Evolutionary conservation across 2,329 filamentous ascomycete species (phyloP).

Genomic region (Trichophyton simii): DNA sequence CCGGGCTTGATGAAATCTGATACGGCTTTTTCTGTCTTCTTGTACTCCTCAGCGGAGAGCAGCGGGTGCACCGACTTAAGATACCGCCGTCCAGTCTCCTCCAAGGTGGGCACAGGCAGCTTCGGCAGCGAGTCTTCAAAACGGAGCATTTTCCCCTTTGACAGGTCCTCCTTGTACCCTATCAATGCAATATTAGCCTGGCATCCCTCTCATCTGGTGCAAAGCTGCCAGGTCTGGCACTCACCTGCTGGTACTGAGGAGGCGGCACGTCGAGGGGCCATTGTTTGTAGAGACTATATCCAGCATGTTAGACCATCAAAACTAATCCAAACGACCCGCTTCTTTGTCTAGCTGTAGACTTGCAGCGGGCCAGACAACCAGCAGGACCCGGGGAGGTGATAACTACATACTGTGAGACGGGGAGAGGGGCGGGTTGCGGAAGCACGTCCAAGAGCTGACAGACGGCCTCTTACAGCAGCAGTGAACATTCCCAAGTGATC

Average conservation of each 20-base stretch:
- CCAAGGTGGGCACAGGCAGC: slow-evolving; percentile 50
- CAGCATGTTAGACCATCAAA: background rate
- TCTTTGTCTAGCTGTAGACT: background rate
- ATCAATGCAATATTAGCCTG: slow-evolving; percentile 7
- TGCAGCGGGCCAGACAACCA: slow-evolving; percentile 7
- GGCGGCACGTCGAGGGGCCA: slow-evolving; percentile 25
- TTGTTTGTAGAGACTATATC: slow-evolving; percentile 23
- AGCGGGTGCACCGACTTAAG: slow-evolving; percentile 55
- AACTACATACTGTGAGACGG: slow-evolving; percentile 22
- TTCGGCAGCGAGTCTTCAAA: slow-evolving; percentile 54
- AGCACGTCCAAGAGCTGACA: slow-evolving; percentile 30
- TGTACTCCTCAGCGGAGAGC: slow-evolving; percentile 46
- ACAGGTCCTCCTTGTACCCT: slow-evolving; percentile 54
- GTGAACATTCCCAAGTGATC: slow-evolving; percentile 27
- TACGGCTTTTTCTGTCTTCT: slow-evolving; percentile 62
- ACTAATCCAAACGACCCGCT: background rate
- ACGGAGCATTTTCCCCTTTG: slow-evolving; percentile 52
- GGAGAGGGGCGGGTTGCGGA: slow-evolving; percentile 20
- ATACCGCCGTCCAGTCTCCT: slow-evolving; percentile 53
- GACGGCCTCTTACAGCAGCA: slow-evolving; percentile 32
- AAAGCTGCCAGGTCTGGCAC: slow-evolving; percentile 9
- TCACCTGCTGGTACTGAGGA: slow-evolving; percentile 37
- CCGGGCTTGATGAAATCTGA: slow-evolving; percentile 81
- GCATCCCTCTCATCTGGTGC: background rate
- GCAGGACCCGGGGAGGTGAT: background rate